Conservation (phyloP, 768 basidiomycete genomes). For the Pisolithus sp. region DNA sequence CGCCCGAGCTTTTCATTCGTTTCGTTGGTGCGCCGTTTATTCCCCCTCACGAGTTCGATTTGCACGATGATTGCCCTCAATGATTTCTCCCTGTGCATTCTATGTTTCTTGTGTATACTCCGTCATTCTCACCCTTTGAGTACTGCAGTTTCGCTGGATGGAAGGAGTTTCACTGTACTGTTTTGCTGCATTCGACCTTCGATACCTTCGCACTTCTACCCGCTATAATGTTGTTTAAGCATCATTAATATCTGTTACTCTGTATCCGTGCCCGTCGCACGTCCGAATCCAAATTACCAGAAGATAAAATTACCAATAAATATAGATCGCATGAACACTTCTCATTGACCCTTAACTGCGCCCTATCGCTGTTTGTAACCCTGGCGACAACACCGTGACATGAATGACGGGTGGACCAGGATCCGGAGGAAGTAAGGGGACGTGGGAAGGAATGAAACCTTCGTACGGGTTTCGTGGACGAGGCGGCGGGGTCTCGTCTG, state of each 20-base stretch:
- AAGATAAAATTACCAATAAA: neutral
- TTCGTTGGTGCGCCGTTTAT: constrained; percentile 15
- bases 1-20: constrained; percentile 4
- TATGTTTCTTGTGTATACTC: constrained; percentile 16
- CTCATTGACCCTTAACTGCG: neutral
- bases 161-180: constrained; percentile 28
- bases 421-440: neutral
- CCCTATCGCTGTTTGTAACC: neutral
- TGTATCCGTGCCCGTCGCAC: constrained; percentile 14
- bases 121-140: constrained; percentile 8
- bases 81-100: constrained; percentile 9
- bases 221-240: constrained; percentile 29
- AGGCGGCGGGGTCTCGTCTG: neutral
- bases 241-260: constrained; percentile 24
- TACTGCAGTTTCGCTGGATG: constrained; percentile 10
- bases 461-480: constrained; percentile 6
- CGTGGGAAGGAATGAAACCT: constrained; percentile 1
- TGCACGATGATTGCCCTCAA: constrained; percentile 2
- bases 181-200: constrained; percentile 16
- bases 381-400: neutral
- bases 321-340: too few relatives aligned
- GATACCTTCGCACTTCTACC: constrained; percentile 12
- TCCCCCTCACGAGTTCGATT: constrained; percentile 4
- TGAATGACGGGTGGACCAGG: neutral
- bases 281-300: constrained; percentile 1